phyloP scores from a whole-genome alignment of 441 rosid species.

The Melianthus villosus region DNA sequence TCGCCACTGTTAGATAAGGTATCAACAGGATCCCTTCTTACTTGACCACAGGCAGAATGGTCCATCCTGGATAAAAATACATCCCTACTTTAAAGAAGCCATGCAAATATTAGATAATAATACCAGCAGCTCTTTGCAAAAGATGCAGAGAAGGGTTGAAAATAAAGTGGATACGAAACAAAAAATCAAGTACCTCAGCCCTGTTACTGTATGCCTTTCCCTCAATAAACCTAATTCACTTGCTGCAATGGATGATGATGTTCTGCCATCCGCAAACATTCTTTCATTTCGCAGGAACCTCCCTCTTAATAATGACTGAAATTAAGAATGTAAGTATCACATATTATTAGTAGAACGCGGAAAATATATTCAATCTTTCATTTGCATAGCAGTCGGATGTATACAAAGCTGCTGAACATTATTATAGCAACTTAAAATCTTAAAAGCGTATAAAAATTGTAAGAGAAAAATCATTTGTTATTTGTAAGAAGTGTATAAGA shows the following conservation, averaged over 20 bases:
- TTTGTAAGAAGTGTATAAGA: too few species aligned
- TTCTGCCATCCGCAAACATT: slow-evolving; percentile 34
- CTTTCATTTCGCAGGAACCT: slow-evolving; percentile 73
- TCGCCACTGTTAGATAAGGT: slow-evolving; percentile 38
- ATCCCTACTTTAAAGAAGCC: slow-evolving; percentile 35
- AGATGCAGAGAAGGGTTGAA: not conserved
- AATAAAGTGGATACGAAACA: not conserved
- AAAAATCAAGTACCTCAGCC: slow-evolving; percentile 47
- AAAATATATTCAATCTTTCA: not conserved
- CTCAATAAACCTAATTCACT: slow-evolving; percentile 76
- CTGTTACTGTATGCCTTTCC: slow-evolving; percentile 78
- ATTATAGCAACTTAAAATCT: too few species aligned
- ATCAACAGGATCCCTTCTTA: slow-evolving; percentile 40
- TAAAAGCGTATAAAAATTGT: too few species aligned
- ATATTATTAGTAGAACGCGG: not conserved
- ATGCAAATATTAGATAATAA: not conserved
- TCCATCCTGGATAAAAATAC: slow-evolving; percentile 68
- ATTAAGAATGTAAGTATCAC: slow-evolving; percentile 4
- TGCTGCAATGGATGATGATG: slow-evolving; percentile 62
- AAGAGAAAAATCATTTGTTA: too few species aligned
- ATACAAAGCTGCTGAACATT: too few species aligned
- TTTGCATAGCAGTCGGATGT: not conserved
- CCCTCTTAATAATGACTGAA: slow-evolving; percentile 78
- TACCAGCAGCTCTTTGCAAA: not conserved
- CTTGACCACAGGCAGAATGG: slow-evolving; percentile 31